Conservation (phyloP, 2,329 filamentous ascomycete genomes). For the Daldinia sp. region DNA sequence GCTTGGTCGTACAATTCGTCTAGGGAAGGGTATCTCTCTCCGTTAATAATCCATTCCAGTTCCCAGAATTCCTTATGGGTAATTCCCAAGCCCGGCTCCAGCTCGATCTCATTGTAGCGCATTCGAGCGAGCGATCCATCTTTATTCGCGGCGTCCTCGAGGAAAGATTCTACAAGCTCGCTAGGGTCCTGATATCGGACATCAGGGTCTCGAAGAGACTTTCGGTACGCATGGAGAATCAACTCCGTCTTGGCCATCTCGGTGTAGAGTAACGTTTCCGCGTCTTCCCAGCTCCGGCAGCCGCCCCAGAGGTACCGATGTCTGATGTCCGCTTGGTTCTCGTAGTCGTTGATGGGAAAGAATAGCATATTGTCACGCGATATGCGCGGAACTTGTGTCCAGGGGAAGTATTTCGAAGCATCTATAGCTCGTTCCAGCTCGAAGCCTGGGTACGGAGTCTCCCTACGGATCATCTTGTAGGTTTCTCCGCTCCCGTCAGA, state of each 20-base stretch:
- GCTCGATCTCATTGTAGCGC: not conserved
- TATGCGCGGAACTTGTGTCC: constrained; percentile 4
- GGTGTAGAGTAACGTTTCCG: constrained; percentile 12
- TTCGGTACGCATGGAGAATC: constrained; percentile 20
- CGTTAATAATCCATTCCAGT: not conserved
- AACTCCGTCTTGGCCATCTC: constrained; percentile 30
- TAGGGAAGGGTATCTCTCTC: not conserved
- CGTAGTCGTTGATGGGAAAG: constrained; percentile 19
- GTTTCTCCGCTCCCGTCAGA: not conserved
- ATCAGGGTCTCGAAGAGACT: not conserved
- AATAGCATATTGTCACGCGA: constrained; percentile 12
- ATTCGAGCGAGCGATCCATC: not conserved
- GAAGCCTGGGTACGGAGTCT: not conserved
- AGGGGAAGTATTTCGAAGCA: constrained; percentile 4
- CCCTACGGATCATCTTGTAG: not conserved
- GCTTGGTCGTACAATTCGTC: not conserved
- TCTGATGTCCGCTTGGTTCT: constrained; percentile 2
- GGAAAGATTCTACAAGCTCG: not conserved
- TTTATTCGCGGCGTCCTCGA: not conserved
- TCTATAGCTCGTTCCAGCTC: not conserved
- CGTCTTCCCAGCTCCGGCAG: not conserved
- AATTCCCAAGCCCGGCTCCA: not conserved
- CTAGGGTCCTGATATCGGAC: not conserved
- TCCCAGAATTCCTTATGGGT: not conserved
- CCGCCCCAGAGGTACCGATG: constrained; percentile 6